phyloP scores from a whole-genome alignment of 805 yeast species.

The Wickerhamomyces hampshirensis region DNA sequence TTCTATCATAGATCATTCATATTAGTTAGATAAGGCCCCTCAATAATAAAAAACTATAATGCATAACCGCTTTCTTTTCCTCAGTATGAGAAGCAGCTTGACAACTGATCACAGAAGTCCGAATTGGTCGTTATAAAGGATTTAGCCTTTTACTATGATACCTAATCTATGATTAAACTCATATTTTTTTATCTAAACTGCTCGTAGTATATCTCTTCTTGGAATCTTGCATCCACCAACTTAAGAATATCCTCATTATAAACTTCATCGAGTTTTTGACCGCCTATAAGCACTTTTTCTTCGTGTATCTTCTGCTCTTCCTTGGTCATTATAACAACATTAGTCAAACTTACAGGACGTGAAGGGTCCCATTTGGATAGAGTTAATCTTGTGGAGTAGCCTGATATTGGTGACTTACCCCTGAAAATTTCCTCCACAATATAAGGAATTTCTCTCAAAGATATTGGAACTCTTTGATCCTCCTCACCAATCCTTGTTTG shows the following conservation, averaged over 20 bases:
- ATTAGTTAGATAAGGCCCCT: no score
- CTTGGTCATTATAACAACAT: constrained; percentile 82
- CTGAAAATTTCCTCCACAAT: constrained; percentile 88
- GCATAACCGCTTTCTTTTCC: no score
- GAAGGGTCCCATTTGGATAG: constrained; percentile 81
- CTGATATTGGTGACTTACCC: constrained; percentile 86
- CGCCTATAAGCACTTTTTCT: constrained; percentile 62
- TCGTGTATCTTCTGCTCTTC: constrained; percentile 86
- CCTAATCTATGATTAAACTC: no score
- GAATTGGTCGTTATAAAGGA: no score
- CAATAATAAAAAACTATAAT: no score
- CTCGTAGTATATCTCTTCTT: constrained; percentile 72
- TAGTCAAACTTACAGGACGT: constrained; percentile 61
- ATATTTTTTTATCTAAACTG: constrained; percentile 39
- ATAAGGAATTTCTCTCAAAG: constrained; percentile 71
- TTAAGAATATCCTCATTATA: constrained; percentile 57
- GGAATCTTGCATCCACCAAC: constrained; percentile 56
- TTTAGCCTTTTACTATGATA: no score
- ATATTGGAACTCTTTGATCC: constrained; percentile 73
- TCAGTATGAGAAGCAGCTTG: no score
- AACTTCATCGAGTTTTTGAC: constrained; percentile 56
- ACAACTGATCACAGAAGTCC: no score
- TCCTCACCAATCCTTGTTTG: constrained; percentile 68
- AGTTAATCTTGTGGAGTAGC: constrained; percentile 73
- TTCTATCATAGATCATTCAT: no score